Evolutionary conservation across 345 rosid genomes (phyloP), one percentile per base, ranked within the genome.

Genomic region (Boechera divaricarpa): DNA sequence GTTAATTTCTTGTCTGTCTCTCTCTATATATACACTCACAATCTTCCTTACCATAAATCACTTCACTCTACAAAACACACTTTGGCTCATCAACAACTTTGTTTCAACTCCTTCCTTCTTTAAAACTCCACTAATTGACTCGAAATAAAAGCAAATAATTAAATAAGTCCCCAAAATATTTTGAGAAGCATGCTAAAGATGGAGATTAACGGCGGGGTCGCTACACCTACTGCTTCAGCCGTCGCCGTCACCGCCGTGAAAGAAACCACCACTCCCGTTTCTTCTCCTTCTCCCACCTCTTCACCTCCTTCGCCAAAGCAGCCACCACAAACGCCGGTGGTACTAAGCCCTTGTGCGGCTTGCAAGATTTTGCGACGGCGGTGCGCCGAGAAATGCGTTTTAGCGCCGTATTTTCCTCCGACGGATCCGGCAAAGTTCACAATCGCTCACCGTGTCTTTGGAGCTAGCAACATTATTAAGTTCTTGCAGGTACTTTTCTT

Each of bases 381-480:
- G 51, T 93, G 98, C 47, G 90, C 89, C 5, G 95, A 90, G 10
- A 89, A 91, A 75, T 93, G 98, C 41, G 91, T 93, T 21, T 73
- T 93, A 75, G 98, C 98, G 0, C 98, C 98, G 0, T 93, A 91
- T 47, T 93, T 93, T 60, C 98, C 98, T 41, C 98, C 98, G 5
- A 89, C 94, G 3, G 98, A 93, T 10, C 98, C 98, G 5, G 69
- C 84, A 11, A 90, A 93, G 84, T 93, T 93, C 79, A 90, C 97
- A 73, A 87, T 85, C 61, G 97, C 96, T 38, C 98, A 93, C 75
- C 94, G 98, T 18, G 97, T 93, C 4, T 93, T 93, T 29, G 98
- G 98, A 28, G 97, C 98, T 48, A 93, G 98, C 87, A 93, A 93
- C 83, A 88, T 93, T 83, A 93, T 89, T 71, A 93, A 93, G 87